phyloP scores from a whole-genome alignment of 805 yeast genomes.

The Diddensiella caesifluorescens region DNA sequence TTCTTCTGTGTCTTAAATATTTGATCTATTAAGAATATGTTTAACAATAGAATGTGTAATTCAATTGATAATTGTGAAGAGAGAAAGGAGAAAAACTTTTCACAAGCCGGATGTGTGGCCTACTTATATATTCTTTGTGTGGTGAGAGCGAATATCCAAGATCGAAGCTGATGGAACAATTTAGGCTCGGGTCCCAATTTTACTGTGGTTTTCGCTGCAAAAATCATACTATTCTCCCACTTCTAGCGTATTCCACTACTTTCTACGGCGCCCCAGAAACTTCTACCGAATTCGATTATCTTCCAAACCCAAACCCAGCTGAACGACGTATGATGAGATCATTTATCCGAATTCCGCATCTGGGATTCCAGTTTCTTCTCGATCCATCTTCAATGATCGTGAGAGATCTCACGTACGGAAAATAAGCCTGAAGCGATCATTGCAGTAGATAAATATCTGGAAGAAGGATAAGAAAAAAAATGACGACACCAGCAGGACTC shows the following conservation, averaged over 20 bases:
- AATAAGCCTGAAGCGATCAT: not conserved
- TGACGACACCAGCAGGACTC: slow-evolving; percentile 37
- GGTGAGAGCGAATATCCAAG: not conserved
- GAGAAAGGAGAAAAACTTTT: not conserved
- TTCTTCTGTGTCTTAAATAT: slow-evolving; percentile 2
- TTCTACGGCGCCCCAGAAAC: slow-evolving; percentile 1
- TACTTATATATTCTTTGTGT: no score
- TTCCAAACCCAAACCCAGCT: no score
- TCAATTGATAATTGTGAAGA: not conserved
- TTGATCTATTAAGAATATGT: not conserved
- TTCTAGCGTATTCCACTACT: not conserved
- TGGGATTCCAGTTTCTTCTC: no score
- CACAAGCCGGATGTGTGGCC: no score
- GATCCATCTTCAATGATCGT: not conserved
- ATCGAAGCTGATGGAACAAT: slow-evolving; percentile 4
- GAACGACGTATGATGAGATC: no score
- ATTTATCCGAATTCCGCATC: no score
- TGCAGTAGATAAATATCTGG: not conserved
- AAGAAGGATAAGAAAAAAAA: slow-evolving; percentile 12
- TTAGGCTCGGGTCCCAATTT: not conserved
- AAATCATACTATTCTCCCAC: slow-evolving; percentile 2
- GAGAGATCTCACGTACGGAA: not conserved
- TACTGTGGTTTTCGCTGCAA: not conserved
- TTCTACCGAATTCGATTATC: not conserved
- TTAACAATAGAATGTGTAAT: not conserved